Percentiles rank a stretch among this genome's conserved stretches.
Conservation (phyloP, 495 filamentous ascomycete species). For the Patellaria atrata region DNA sequence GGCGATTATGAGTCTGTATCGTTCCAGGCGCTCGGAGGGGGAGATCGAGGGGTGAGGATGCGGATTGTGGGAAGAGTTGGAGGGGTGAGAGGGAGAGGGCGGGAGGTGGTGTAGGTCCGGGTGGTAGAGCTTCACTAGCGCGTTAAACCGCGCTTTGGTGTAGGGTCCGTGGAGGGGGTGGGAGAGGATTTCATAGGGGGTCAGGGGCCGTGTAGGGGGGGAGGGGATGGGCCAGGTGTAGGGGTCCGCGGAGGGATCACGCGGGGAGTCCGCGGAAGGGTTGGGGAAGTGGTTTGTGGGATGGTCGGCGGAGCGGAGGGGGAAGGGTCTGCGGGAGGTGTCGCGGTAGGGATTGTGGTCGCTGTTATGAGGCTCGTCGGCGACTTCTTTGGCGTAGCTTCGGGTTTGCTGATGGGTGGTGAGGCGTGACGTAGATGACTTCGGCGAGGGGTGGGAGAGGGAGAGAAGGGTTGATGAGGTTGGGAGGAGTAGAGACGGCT, state of each 20-base stretch:
- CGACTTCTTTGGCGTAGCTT: slow-evolving; percentile 11
- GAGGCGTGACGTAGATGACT: slow-evolving; percentile 15
- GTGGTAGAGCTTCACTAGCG: slow-evolving; percentile 91
- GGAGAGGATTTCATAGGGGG: slow-evolving; percentile 82
- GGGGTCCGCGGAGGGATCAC: slow-evolving; percentile 13
- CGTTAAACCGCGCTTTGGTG: slow-evolving; percentile 67
- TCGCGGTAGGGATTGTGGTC: no score
- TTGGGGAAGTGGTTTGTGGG: no score
- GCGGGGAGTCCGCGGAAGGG: no score
- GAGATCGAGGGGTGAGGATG: slow-evolving; percentile 37
- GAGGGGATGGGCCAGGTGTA: slow-evolving; percentile 11
- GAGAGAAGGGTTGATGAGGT: slow-evolving; percentile 4
- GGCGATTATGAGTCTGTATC: slow-evolving; percentile 73
- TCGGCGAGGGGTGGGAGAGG: slow-evolving; percentile 2
- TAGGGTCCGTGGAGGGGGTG: slow-evolving; percentile 51
- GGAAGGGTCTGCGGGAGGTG: no score
- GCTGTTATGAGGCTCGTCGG: neutral
- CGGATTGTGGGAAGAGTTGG: slow-evolving; percentile 5
- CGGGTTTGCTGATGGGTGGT: slow-evolving; percentile 4
- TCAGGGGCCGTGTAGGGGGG: slow-evolving; percentile 34
- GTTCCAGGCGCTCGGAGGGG: slow-evolving; percentile 68
- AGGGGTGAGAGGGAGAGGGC: slow-evolving; percentile 11
- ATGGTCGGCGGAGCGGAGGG: slow-evolving; percentile 6
- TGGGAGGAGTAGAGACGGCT: slow-evolving; percentile 9
- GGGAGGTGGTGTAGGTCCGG: slow-evolving; percentile 49